Evolutionary conservation across 805 yeast genomes (phyloP).

Genomic region (Ogataea zsoltii): DNA sequence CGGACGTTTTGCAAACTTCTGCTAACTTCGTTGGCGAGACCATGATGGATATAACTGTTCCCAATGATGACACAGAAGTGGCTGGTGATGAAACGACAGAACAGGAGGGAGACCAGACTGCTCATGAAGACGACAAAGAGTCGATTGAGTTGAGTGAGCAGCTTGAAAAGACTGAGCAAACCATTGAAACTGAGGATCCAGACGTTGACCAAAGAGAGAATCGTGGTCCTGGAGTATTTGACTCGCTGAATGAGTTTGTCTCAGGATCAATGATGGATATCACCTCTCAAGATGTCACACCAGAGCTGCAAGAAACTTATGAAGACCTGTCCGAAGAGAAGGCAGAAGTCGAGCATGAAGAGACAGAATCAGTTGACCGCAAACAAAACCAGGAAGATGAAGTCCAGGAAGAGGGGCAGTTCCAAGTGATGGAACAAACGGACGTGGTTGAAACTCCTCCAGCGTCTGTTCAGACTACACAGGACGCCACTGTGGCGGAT

Average conservation of each 20-base stretch:
- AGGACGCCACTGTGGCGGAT: too few species aligned
- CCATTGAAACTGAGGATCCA: neutral
- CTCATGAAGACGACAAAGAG: conserved; percentile 10
- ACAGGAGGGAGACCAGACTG: conserved; percentile 1
- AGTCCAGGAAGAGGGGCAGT: too few species aligned
- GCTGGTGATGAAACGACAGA: neutral
- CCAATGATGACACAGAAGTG: conserved; percentile 5
- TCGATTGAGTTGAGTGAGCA: conserved; percentile 6
- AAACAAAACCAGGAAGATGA: too few species aligned
- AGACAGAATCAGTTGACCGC: neutral
- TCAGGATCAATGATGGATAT: conserved; percentile 17
- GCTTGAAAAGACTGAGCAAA: neutral
- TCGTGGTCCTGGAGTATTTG: neutral
- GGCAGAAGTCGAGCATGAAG: neutral
- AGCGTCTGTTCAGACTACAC: too few species aligned
- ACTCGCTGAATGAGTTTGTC: conserved; percentile 10
- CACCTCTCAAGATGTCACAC: conserved; percentile 5
- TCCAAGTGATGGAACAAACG: too few species aligned
- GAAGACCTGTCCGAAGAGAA: neutral
- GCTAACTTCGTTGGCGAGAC: conserved; percentile 1
- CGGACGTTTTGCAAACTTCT: neutral
- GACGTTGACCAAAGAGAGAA: neutral
- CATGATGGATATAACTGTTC: neutral
- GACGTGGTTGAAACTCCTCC: too few species aligned
- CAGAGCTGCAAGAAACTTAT: conserved; percentile 1